Base-by-base conservation (phyloP, 352 stramenopile species). In the Peronospora destructor region DNA sequence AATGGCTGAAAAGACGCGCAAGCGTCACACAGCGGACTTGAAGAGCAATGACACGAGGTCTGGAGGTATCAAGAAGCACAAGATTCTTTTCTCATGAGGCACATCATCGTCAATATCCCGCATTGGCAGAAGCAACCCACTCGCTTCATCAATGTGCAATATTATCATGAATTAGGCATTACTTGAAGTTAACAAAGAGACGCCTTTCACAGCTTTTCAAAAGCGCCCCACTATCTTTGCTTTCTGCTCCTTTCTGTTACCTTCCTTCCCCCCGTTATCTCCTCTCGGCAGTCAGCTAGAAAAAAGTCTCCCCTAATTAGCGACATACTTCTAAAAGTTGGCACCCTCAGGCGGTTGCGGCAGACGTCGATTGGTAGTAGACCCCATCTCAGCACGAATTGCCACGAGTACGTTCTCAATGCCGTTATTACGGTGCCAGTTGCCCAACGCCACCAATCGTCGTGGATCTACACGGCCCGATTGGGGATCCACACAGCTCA, bases 401-500 rank as follows among this genome's bases (percentile, higher is more conserved):
- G 76, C 80, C 40, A 96, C 84, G 8, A 96, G 62, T 50, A 96
- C 86, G 45, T 86, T 78, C 63, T 97, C 87, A 37, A 97, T 95
- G 61, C 81, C 85, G 53, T 84, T 84, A 62, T 84, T 91, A 53
- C 88, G 85, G 66, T 91, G 86, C 83, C 83, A 93, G 48, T 67
- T 87, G 35, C 71, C 73, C 44, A 93, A 72, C 25, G 66, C 68
- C 16, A 62, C 48, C 43, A 93, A 66, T 71, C 75, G 71, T 71
- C 84, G 71, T 39, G 76, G 68, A 39, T 93, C 71, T 38, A 97
- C 82, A 41, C 83, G 75, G 5, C 88, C 88, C 35, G 59, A 86
- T 46, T 86, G 71, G 23, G 82, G 76, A 64, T 98, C 91, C 54
- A 99, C 95, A 66, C 91, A 98, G 48, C 64, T 89, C 84, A 99